Evolutionary conservation across 768 basidiomycete genomes (phyloP), one percentile per base, ranked within the genome.

Genomic region (Roridomyces roridus): DNA sequence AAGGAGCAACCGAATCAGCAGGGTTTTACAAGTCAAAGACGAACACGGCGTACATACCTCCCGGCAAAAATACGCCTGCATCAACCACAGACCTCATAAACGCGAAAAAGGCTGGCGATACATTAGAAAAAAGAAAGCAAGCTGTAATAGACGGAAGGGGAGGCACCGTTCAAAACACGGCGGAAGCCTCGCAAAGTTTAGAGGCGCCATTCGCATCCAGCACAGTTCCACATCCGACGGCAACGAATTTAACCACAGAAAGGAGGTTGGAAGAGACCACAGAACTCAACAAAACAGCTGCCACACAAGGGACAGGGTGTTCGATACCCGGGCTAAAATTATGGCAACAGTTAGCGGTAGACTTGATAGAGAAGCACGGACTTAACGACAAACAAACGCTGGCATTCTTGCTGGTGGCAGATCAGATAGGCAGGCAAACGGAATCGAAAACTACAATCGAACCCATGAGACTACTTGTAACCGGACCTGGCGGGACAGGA

Each of bases 401-500:
- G 6, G 48, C 35, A 4, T 50, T 50, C 36, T 20, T 50, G 7
- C 6, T 50, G 7, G n/a, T 50, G 11, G 48, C 26, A 14, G 48
- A 50, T 20, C 20, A 25, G 3, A 24, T 50, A 23, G 48, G 35
- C 15, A 17, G 37, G 14, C 18, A 50, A 24, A 21, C 10, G 2
- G 48, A 50, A 28, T 36, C 35, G 21, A 23, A 36, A 17, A 20
- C 15, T 10, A 20, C 18, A 11, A 8, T 37, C 18, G 36, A 50
- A 10, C 48, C 48, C 18, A 15, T 50, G 2, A 34, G 36, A n/a
- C 14, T 50, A 12, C 23, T 65, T 5, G 49, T 67, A 17, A 54
- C 35, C 17, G 65, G 65, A 5, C 63, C 65, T n/a, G 65, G 65
- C 3, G 65, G 65, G 11, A 62, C 65, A 29, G 65, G 65, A 7